Base-by-base conservation (phyloP, 805 yeast species). In the Wickerhamiella allomyrinae region DNA sequence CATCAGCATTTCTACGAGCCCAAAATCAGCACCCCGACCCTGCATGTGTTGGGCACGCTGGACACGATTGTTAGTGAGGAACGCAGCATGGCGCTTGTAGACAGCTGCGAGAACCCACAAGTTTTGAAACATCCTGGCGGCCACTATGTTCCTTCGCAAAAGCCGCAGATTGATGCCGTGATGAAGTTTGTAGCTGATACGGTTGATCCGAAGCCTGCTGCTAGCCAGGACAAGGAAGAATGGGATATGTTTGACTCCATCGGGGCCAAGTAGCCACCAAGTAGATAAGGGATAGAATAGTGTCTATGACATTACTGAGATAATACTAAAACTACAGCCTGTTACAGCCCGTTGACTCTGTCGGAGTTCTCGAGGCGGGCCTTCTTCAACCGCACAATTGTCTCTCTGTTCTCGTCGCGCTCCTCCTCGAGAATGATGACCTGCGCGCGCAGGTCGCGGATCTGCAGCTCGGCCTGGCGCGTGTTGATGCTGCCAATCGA, bases 131-230 rank as follows among this genome's bases (percentile, higher is more conserved):
- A 89, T 55, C 96, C 96, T 8, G 97, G 98, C 46, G 96, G 97
- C 1, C 98, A 89, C 57, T 86, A 81, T 63, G 95, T 89, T 37
- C 98, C 97, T 22, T 85, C 84, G 61, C 79, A 86, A 39, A 82
- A 81, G 59, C 73, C 70, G 43, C 59, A 67, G 40, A 51, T 63
- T 11, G 52, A 48, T 9, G 47, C 54, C 3, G 61, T 63, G 7
- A 49, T 52, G 3, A 49, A 50, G 7, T 64, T 63, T 52, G 44
- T 53, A 27, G 22, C 40, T 6, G 24, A 35, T 5, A 29, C 29
- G 6, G 41, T 23, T 33, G 22, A 14, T 2, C 35, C 40, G 14
- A 41, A 22, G 29, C 34, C 27, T 11, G 35, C 27, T 5, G 39
- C 17, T 17, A 45, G 37, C 13, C 40, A 20, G 11, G 48, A 42